These are phyloP conservation scores for Jackrogersella multiformis DNA, from an alignment of 495 filamentous ascomycete genomes.

Conservation along the genomic window DNA sequence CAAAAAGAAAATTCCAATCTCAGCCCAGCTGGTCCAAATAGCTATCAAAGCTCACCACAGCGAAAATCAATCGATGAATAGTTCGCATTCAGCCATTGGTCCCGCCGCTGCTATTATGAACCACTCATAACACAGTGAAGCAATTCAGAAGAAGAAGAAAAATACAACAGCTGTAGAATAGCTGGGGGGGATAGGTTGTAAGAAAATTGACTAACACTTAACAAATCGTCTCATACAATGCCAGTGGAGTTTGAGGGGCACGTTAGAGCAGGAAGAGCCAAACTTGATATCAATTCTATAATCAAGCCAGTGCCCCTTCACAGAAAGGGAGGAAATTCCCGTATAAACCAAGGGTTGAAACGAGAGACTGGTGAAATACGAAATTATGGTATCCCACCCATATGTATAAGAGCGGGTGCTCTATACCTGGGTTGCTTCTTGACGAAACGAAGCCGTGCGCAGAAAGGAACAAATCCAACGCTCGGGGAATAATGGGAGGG, in stretches of 20 bases:
- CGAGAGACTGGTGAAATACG: constrained; percentile 37
- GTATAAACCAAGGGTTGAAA: constrained; percentile 35
- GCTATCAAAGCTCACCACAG: constrained; percentile 24
- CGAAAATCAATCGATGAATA: constrained; percentile 21
- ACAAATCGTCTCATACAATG: constrained; percentile 19
- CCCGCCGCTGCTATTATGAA: constrained; percentile 30
- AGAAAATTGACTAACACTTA: constrained; percentile 29
- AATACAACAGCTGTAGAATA: not conserved
- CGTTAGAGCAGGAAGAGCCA: constrained; percentile 24
- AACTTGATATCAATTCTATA: constrained; percentile 34
- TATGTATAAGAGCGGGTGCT: constrained; percentile 37
- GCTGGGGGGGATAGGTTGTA: not conserved
- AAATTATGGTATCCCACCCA: constrained; percentile 37
- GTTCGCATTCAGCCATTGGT: constrained; percentile 31
- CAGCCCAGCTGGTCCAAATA: constrained; percentile 22
- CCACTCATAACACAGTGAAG: constrained; percentile 13
- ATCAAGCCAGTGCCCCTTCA: constrained; percentile 24
- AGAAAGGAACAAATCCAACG: constrained; percentile 15
- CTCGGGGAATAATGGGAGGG: constrained; percentile 34
- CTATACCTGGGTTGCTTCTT: constrained; percentile 25
- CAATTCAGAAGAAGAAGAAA: constrained; percentile 9
- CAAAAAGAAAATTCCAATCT: constrained; percentile 18
- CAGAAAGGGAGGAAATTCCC: constrained; percentile 18
- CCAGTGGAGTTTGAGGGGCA: constrained; percentile 18
- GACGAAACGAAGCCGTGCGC: constrained; percentile 38